A percentile compares a stretch with the other conserved stretches of the same genome.
Evolutionary conservation across 106 monocot genomes (phyloP).

Genomic region (Gastrodia elata): DNA sequence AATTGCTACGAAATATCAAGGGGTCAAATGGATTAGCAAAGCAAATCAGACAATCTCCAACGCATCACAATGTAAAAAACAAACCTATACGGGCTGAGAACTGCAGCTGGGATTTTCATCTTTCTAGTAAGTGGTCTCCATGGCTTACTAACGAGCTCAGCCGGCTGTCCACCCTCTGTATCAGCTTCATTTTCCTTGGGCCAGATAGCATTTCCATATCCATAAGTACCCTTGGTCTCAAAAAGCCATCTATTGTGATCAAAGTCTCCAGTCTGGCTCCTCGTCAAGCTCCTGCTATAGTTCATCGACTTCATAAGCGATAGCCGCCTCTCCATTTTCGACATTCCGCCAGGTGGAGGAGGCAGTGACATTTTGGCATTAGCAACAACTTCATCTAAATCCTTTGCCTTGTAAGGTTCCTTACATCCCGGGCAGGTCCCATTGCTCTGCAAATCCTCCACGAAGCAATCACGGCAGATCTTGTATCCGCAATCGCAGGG

Average conservation of each 20-base stretch:
- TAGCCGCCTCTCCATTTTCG: conserved; percentile 33
- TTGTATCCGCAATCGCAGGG: conserved; percentile 67
- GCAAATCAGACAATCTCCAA: background rate
- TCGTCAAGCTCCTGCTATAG: conserved; percentile 16
- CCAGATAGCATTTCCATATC: conserved; percentile 75
- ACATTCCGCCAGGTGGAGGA: conserved; percentile 9
- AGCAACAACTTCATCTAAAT: conserved; percentile 23
- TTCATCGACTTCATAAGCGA: conserved; percentile 34
- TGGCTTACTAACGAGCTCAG: conserved; percentile 54
- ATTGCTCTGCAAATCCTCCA: conserved; percentile 23
- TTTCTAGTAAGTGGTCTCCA: conserved; percentile 86
- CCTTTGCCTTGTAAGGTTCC: conserved; percentile 44
- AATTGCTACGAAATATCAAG: too few relatives aligned
- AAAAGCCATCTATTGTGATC: conserved; percentile 75
- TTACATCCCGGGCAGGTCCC: conserved; percentile 59
- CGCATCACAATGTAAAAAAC: background rate
- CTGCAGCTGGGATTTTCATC: conserved; percentile 51
- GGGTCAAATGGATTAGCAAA: background rate
- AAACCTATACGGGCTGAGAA: conserved; percentile 52
- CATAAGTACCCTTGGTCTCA: conserved; percentile 74
- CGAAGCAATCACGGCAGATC: conserved; percentile 59
- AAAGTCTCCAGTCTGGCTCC: conserved; percentile 51
- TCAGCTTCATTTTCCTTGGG: conserved; percentile 30
- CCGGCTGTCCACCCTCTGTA: conserved; percentile 22
- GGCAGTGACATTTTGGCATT: conserved; percentile 17